phyloP scores from a whole-genome alignment of 768 basidiomycete genomes.

The Auriscalpium microsporum region DNA sequence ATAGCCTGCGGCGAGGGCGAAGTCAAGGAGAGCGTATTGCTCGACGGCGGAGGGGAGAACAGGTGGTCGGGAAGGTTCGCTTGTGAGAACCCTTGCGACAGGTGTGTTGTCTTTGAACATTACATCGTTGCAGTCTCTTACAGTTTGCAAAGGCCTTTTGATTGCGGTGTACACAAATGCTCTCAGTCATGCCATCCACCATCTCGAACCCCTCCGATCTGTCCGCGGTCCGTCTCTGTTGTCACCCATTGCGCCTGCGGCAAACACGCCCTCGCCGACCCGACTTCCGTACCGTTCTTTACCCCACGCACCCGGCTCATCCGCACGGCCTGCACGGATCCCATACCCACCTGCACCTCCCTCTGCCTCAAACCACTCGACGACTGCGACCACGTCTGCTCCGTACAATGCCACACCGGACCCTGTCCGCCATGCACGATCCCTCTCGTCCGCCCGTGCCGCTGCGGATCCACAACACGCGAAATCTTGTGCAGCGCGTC shows the following conservation, averaged over 20 bases:
- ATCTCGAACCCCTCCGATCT: constrained; percentile 43
- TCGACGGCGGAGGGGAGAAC: constrained; percentile 29
- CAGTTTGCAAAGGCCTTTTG: constrained; percentile 40
- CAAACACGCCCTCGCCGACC: constrained; percentile 38
- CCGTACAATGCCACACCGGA: constrained; percentile 62
- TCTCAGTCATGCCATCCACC: constrained; percentile 71
- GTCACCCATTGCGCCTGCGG: constrained; percentile 83
- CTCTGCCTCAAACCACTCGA: constrained; percentile 56
- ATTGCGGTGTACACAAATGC: constrained; percentile 75
- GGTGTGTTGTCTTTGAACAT: constrained; percentile 28
- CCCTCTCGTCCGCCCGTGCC: constrained; percentile 65
- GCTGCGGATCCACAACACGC: constrained; percentile 71
- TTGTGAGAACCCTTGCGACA: constrained; percentile 55
- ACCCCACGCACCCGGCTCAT: constrained; percentile 32
- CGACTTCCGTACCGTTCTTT: constrained; percentile 23
- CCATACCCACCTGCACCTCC: constrained; percentile 72
- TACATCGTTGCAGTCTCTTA: constrained; percentile 1
- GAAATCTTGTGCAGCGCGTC: constrained; percentile 44
- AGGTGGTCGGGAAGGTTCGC: constrained; percentile 59
- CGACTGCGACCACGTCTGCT: constrained; percentile 71
- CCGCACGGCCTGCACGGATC: constrained; percentile 50
- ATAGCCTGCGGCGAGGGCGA: constrained; percentile 63
- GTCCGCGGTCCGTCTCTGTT: constrained; percentile 64
- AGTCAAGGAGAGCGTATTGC: constrained; percentile 30
- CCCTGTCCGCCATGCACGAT: constrained; percentile 75